phyloP scores from a whole-genome alignment of 352 stramenopile genomes.

The Globisporangium nunn region DNA sequence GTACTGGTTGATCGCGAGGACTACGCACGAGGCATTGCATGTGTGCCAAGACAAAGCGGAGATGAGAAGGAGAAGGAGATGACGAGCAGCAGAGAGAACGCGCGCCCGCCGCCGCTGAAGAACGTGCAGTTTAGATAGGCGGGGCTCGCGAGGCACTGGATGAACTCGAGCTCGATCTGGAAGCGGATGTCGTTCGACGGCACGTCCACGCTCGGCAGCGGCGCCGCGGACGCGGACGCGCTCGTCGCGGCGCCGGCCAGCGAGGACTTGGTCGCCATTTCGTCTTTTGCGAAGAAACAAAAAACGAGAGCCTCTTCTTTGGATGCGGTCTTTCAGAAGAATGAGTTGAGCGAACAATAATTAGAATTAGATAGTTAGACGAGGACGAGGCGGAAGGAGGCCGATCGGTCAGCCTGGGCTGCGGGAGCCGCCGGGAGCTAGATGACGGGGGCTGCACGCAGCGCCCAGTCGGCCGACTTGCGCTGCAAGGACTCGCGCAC shows the following conservation, averaged over 20 bases:
- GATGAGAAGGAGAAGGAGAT: background rate
- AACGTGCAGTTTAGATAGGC: slow-evolving; percentile 84
- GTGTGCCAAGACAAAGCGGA: too few relatives aligned
- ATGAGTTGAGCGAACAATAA: too few relatives aligned
- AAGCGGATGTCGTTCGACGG: slow-evolving; percentile 88
- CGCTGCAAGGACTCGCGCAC: slow-evolving; percentile 1
- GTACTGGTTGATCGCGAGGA: slow-evolving; percentile 87
- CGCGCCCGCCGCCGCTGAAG: too few relatives aligned
- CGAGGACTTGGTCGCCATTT: background rate
- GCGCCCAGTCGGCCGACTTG: slow-evolving; percentile 1
- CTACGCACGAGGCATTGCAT: slow-evolving; percentile 16
- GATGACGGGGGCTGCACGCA: slow-evolving; percentile 1
- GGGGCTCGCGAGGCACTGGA: slow-evolving; percentile 86
- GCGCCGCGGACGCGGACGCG: background rate
- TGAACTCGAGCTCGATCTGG: slow-evolving; percentile 91
- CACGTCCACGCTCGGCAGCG: slow-evolving; percentile 35
- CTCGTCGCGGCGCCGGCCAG: background rate
- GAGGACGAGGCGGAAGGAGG: too few relatives aligned
- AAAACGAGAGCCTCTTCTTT: too few relatives aligned
- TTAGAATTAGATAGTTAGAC: too few relatives aligned
- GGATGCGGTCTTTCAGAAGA: too few relatives aligned
- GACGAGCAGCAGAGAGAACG: too few relatives aligned
- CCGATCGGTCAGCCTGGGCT: too few relatives aligned
- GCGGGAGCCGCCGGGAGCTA: background rate
- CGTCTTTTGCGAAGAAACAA: background rate